Base-by-base conservation (phyloP, 306 rosid genomes). In the Trichosanthes cucumerina region DNA sequence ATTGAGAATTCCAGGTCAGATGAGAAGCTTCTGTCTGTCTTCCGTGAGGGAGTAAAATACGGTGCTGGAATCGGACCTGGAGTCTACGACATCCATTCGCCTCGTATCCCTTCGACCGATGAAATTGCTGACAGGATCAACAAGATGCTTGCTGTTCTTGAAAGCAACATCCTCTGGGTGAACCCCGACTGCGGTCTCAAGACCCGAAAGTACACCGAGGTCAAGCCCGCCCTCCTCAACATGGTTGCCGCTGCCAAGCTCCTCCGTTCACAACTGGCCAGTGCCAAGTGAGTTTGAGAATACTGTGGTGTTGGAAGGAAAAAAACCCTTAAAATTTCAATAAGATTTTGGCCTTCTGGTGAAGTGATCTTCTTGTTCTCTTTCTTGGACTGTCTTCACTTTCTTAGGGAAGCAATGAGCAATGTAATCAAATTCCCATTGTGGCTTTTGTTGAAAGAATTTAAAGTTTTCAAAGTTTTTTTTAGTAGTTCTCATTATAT, bases 31-130 rank as follows among this genome's bases (percentile, higher is more conserved):
- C 90, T 93, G 0, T 91, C 95, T 0, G 95, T 86, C 77, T 91
- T 93, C 91, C 93, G 91, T 0, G 96, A 88, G 84, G 98, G 96
- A 81, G 93, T 93, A 33, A 90, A 89, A 53, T 91, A 91, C 33
- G 95, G 95, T 54, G 92, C 93, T 49, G 96, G 96, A n/a, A 93
- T 93, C 74, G 97, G 97, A 60, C 94, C 97, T 36, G 96, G 96
- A 11, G 96, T 93, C 49, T 93, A 91, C 26, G 97, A 93, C 82
- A 90, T 93, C 77, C 97, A 91, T 83, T 93, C 97, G 9, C 96
- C 97, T 6, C 88, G 97, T 77, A 93, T 93, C 81, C 97, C 96
- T 10, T 87, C 94, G 10, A 77, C 87, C 0, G 88, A 85, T 36
- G 97, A 93, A 86, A 87, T 93, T 38, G 84, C 92, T 1, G 97